Evolutionary conservation across 2,329 filamentous ascomycete species (phyloP).

Genomic region (Aspergillus intermedius): DNA sequence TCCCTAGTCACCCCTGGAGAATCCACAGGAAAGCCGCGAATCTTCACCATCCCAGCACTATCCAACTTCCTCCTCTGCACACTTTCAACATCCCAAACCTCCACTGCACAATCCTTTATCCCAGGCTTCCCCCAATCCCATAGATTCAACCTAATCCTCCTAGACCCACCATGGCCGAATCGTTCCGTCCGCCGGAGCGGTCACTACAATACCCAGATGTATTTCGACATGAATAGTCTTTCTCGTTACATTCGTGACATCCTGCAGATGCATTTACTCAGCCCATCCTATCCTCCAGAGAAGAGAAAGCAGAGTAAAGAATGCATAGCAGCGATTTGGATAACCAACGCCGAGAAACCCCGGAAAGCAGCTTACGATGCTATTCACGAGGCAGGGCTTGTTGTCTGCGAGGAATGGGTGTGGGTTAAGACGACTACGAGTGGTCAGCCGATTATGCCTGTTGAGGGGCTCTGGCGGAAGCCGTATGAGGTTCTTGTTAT

Average conservation of each 20-base stretch:
- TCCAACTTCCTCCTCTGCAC: conserved; percentile 43
- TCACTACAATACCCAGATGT: conserved; percentile 38
- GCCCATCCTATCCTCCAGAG: conserved; percentile 15
- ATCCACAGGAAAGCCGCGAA: conserved; percentile 6
- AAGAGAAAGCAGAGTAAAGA: conserved; percentile 26
- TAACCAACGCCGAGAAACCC: conserved; percentile 52
- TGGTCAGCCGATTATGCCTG: conserved; percentile 47
- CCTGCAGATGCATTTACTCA: conserved; percentile 37
- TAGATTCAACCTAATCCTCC: conserved; percentile 53
- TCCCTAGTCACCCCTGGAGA: conserved; percentile 8
- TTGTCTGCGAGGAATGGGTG: conserved; percentile 55
- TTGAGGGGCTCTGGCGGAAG: conserved; percentile 52
- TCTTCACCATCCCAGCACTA: conserved; percentile 42
- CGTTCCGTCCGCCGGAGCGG: conserved; percentile 50
- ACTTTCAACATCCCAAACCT: conserved; percentile 21
- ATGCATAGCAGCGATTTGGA: conserved; percentile 51
- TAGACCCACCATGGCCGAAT: conserved; percentile 62
- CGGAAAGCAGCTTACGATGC: conserved; percentile 41
- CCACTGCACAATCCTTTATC: conserved; percentile 13
- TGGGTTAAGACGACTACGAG: conserved; percentile 55
- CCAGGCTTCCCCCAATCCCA: conserved; percentile 18
- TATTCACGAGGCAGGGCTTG: conserved; percentile 42
- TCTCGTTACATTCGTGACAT: conserved; percentile 36
- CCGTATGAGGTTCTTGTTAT: conserved; percentile 57
- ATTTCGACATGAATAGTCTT: conserved; percentile 23